Conservation (phyloP, 306 rosid genomes). For the Cucumis sativus region Cucumber_9930_V3 NC_026660.2:27584501-27585000, state of each 20-base stretch:
- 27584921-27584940: not conserved
- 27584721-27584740: constrained; percentile 6
- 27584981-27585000: not conserved
- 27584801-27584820: constrained; percentile 1
- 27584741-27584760: constrained; percentile 3
- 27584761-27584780: not conserved
- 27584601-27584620: not conserved
- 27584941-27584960: not conserved
- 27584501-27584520: not conserved
- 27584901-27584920: constrained; percentile 9
- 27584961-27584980: constrained; percentile 1
- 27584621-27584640: not conserved
- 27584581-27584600: not conserved
- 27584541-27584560: not conserved
- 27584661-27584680: not conserved
- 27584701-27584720: not conserved
- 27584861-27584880: not conserved
- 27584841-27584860: constrained; percentile 8
- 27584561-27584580: not conserved
- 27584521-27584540: too few species aligned
- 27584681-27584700: not conserved
- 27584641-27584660: not conserved
- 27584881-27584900: constrained; percentile 9
- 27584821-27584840: not conserved
- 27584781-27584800: not conserved